Percentiles rank a stretch among this genome's conserved stretches.
phyloP scores from a whole-genome alignment of 257 asterid genomes.

The Fraxinus quadrangulata region DNA sequence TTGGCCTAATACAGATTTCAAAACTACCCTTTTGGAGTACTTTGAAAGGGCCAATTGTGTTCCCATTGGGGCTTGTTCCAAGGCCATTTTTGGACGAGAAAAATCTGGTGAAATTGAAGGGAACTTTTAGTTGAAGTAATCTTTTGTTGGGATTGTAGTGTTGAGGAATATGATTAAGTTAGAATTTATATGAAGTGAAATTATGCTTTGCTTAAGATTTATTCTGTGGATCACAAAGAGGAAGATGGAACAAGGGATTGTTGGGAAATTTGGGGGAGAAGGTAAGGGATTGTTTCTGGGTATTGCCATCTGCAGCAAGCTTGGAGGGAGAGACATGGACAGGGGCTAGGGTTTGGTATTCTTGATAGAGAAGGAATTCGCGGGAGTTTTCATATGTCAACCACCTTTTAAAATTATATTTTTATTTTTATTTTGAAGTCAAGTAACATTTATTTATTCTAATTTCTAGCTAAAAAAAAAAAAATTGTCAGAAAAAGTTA shows the following conservation, averaged over 20 bases:
- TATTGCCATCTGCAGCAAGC: neutral
- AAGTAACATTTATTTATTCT: too few relatives aligned
- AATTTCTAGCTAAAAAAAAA: too few relatives aligned
- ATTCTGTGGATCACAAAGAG: constrained; percentile 39
- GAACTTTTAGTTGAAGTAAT: constrained; percentile 10
- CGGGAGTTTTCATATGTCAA: constrained; percentile 52
- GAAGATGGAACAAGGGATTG: constrained; percentile 31
- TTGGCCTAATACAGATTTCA: constrained; percentile 54
- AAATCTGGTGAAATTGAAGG: neutral
- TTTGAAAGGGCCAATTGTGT: constrained; percentile 40
- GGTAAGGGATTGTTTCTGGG: too few relatives aligned
- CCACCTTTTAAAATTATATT: constrained; percentile 20
- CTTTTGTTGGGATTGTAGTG: constrained; percentile 23
- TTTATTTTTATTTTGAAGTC: too few relatives aligned
- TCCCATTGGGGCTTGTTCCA: constrained; percentile 44
- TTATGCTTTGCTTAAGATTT: constrained; percentile 63
- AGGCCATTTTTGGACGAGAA: constrained; percentile 44
- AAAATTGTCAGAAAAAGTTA: too few relatives aligned
- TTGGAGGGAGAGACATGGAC: neutral
- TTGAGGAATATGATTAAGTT: constrained; percentile 24
- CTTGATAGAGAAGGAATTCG: constrained; percentile 58
- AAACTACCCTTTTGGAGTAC: constrained; percentile 60
- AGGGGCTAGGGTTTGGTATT: constrained; percentile 52
- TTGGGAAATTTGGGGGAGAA: too few relatives aligned
- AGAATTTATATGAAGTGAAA: constrained; percentile 25